Evolutionary conservation across 805 yeast species (phyloP).

Genomic region (Saturnispora gosingensis): DNA sequence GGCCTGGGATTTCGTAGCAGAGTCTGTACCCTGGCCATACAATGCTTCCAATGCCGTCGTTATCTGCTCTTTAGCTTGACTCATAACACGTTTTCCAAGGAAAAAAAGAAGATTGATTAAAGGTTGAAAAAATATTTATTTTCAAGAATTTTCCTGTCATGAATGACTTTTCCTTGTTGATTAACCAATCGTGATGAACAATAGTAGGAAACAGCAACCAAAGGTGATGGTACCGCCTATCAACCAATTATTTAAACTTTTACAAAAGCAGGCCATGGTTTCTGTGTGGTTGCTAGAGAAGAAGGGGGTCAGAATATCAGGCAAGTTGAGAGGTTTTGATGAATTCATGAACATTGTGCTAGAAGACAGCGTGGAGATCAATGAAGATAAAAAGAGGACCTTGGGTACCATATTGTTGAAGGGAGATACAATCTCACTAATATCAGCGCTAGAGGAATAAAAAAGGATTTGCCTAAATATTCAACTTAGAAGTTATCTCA

Average conservation of each 20-base stretch:
- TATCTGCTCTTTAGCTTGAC: slow-evolving; percentile 18
- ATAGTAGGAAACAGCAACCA: background rate
- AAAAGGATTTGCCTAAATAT: background rate
- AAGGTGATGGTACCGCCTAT: slow-evolving; percentile 77
- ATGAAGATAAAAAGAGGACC: slow-evolving; percentile 34
- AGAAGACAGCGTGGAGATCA: slow-evolving; percentile 59
- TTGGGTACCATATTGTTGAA: slow-evolving; percentile 74
- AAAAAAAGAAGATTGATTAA: background rate
- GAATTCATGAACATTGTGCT: slow-evolving; percentile 85
- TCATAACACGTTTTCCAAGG: background rate
- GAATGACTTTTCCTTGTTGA: background rate
- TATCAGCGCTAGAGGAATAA: slow-evolving; percentile 29
- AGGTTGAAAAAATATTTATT: background rate
- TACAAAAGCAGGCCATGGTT: slow-evolving; percentile 74
- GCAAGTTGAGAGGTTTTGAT: slow-evolving; percentile 85
- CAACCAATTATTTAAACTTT: slow-evolving; percentile 75
- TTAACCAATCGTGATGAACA: background rate
- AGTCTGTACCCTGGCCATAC: slow-evolving; percentile 26
- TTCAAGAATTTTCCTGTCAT: background rate
- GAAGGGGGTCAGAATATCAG: slow-evolving; percentile 64
- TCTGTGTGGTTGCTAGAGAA: slow-evolving; percentile 89
- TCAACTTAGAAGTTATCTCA: too few relatives aligned
- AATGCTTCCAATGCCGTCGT: slow-evolving; percentile 39
- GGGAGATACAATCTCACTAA: slow-evolving; percentile 88
- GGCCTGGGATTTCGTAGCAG: slow-evolving; percentile 35